Percentiles rank a stretch among this genome's conserved stretches.
These are phyloP conservation scores for Colletotrichum lupini DNA, from an alignment of 2,329 filamentous ascomycete species.

Conservation along the genomic window DNA sequence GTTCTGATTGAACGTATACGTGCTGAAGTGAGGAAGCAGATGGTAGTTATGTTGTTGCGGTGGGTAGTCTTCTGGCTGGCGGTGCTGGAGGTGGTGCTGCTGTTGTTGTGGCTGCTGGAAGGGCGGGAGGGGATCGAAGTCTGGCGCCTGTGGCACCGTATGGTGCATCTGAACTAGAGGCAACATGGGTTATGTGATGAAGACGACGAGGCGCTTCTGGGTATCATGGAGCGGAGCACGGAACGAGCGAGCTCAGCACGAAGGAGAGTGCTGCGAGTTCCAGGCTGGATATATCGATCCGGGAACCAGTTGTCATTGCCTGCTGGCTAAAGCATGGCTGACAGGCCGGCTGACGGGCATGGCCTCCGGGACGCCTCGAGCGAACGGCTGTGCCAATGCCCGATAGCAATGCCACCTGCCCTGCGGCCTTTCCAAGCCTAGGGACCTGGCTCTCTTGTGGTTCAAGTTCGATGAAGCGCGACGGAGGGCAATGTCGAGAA, in stretches of 20 bases:
- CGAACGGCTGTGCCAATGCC: conserved; percentile 32
- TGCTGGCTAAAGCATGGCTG: conserved; percentile 56
- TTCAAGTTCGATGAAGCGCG: not conserved
- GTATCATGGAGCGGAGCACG: not conserved
- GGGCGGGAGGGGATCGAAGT: conserved; percentile 49
- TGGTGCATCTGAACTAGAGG: conserved; percentile 64
- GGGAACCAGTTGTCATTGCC: conserved; percentile 52
- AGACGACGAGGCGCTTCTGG: conserved; percentile 21
- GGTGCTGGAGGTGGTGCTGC: conserved; percentile 30
- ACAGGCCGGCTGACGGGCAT: conserved; percentile 51
- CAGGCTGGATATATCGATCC: conserved; percentile 27
- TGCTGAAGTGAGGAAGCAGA: conserved; percentile 38
- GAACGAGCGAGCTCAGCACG: conserved; percentile 5
- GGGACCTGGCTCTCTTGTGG: not conserved
- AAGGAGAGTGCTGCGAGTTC: conserved; percentile 41
- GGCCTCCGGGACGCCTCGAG: conserved; percentile 52
- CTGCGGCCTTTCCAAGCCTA: conserved; percentile 7
- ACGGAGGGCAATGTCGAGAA: not conserved
- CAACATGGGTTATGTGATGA: conserved; percentile 52
- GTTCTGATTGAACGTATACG: conserved; percentile 30
- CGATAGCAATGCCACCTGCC: conserved; percentile 32
- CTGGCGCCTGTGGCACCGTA: conserved; percentile 58
- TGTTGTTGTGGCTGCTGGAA: conserved; percentile 32
- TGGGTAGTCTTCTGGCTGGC: conserved; percentile 31
- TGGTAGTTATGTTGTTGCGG: conserved; percentile 41